Evolutionary conservation across 306 rosid genomes (phyloP).

Genomic region (Corylus heterophylla): DNA sequence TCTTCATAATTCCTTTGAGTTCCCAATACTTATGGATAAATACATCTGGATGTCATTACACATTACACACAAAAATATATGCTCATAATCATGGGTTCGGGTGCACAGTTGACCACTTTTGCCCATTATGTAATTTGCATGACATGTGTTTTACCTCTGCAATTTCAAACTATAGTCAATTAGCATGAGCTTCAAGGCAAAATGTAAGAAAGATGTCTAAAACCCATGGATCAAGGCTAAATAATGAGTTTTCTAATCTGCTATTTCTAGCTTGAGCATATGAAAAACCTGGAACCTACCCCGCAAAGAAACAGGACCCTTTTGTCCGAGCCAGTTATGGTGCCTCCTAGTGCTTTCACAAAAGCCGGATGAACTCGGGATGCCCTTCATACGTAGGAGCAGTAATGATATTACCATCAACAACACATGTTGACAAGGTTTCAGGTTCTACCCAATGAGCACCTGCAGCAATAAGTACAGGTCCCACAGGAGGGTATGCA

Average conservation of each 20-base stretch:
- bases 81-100: not conserved
- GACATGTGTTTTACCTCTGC: not conserved
- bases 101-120: not conserved
- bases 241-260: not conserved
- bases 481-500: conserved; percentile 49
- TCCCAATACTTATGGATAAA: not conserved
- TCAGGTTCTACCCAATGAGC: conserved; percentile 90
- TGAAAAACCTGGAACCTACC: conserved; percentile 44
- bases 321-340: conserved; percentile 55
- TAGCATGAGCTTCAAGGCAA: not conserved
- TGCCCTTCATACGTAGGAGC: conserved; percentile 56
- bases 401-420: conserved; percentile 74
- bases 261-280: conserved; percentile 9
- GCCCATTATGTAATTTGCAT: not conserved
- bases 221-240: not conserved
- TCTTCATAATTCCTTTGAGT: not conserved
- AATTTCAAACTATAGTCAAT: not conserved
- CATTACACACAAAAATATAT: not conserved
- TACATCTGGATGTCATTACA: not conserved
- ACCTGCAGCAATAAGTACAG: conserved; percentile 68
- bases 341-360: conserved; percentile 82
- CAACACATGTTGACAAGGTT: conserved; percentile 45
- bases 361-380: conserved; percentile 54
- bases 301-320: conserved; percentile 86
- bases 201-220: not conserved